Conservation (phyloP, 495 filamentous ascomycete genomes). For the Aspergillus hancockii region DNA sequence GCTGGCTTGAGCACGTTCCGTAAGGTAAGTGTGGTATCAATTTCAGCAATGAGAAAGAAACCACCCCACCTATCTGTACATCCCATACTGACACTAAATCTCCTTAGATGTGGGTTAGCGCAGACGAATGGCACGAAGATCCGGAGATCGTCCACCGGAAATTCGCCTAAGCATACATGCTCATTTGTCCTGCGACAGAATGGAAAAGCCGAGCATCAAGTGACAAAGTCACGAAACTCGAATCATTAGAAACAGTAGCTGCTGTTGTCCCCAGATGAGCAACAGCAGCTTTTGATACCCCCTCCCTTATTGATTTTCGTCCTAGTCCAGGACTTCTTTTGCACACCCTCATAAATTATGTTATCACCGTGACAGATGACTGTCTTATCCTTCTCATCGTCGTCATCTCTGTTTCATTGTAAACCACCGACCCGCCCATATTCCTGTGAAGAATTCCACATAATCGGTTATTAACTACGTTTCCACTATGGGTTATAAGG, state of each 20-base stretch:
- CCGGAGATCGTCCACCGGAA: conserved; percentile 98
- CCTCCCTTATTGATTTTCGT: conserved; percentile 16
- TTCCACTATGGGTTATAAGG: background rate
- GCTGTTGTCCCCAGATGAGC: background rate
- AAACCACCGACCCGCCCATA: background rate
- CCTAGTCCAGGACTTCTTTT: conserved; percentile 5
- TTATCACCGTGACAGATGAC: background rate
- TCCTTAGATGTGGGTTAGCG: conserved; percentile 93
- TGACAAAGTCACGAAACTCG: background rate
- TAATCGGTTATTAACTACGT: background rate
- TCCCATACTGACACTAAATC: background rate
- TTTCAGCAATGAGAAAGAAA: background rate
- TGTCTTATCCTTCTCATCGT: background rate
- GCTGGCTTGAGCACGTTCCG: conserved; percentile 96
- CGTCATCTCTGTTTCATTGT: background rate
- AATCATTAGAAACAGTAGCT: background rate
- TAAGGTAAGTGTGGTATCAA: conserved; percentile 68
- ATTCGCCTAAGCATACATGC: conserved; percentile 63
- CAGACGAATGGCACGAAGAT: conserved; percentile 99
- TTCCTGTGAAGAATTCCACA: background rate
- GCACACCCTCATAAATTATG: background rate
- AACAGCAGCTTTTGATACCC: conserved; percentile 45
- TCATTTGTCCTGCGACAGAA: no score
- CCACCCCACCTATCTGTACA: background rate
- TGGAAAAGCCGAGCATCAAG: background rate